These are phyloP conservation scores for Lasiodiplodia theobromae DNA, from an alignment of 2,329 filamentous ascomycete genomes.

Conservation along the genomic window DNA sequence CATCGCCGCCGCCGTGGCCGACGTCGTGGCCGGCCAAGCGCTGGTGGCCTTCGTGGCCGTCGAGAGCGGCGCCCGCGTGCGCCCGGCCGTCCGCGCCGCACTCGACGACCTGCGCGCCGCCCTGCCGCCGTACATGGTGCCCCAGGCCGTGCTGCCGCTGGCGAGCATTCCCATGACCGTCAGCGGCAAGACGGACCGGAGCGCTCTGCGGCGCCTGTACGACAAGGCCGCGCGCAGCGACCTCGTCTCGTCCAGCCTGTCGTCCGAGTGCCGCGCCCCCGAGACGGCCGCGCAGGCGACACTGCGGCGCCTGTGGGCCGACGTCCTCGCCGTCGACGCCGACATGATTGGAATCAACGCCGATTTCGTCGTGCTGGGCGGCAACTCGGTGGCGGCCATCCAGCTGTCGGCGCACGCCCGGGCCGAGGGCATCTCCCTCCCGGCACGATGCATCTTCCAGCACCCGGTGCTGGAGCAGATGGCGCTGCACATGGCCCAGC, in stretches of 20 bases:
- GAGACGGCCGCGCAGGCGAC: slow-evolving; percentile 8
- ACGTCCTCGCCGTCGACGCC: slow-evolving; percentile 31
- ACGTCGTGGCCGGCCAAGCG: slow-evolving; percentile 1
- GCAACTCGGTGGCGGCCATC: slow-evolving; percentile 37
- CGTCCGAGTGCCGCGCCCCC: too few relatives aligned
- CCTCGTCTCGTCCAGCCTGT: too few relatives aligned
- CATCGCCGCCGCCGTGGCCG: too few relatives aligned
- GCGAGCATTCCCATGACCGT: slow-evolving; percentile 44
- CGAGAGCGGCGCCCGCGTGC: background rate
- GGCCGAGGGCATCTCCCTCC: slow-evolving; percentile 30
- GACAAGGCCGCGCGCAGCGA: background rate
- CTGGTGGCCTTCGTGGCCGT: slow-evolving; percentile 1
- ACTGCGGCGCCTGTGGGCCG: slow-evolving; percentile 33
- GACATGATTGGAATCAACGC: slow-evolving; percentile 32
- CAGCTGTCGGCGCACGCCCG: slow-evolving; percentile 31
- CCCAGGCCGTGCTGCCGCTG: slow-evolving; percentile 48
- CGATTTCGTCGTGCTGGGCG: slow-evolving; percentile 35
- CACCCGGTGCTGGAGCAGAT: slow-evolving; percentile 33
- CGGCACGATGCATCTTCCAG: slow-evolving; percentile 34
- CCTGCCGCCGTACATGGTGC: slow-evolving; percentile 50
- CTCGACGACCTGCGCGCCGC: slow-evolving; percentile 29
- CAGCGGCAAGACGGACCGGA: slow-evolving; percentile 49
- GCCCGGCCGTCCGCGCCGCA: slow-evolving; percentile 1
- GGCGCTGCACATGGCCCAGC: slow-evolving; percentile 6
- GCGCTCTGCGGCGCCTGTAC: slow-evolving; percentile 28